Evolutionary conservation across 495 filamentous ascomycete species (phyloP).

Genomic region (Aspergillus olivimuriae): DNA sequence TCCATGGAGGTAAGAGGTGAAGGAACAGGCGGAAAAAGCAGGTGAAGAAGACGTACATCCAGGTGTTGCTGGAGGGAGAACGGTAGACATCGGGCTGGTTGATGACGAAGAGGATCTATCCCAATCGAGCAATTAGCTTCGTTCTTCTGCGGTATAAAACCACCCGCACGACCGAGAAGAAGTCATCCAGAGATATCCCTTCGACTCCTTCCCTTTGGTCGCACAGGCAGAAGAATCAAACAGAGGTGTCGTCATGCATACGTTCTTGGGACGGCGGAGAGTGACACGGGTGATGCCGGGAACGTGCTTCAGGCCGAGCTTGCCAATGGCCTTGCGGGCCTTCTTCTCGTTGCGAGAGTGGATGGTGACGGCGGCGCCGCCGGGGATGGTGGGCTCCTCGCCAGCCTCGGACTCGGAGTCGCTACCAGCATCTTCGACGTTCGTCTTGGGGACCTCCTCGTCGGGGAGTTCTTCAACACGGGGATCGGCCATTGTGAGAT

Average conservation of each 20-base stretch:
- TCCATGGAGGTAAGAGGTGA: no score
- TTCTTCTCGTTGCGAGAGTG: constrained; percentile 99
- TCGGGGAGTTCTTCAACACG: constrained; percentile 96
- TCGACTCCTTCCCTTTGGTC: no score
- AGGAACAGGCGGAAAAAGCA: no score
- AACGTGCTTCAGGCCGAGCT: constrained; percentile 94
- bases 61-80: constrained; percentile 96
- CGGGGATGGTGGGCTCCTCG: constrained; percentile 68
- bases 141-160: no score
- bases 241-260: constrained; percentile 34
- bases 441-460: constrained; percentile 67
- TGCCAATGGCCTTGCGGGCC: constrained; percentile 95
- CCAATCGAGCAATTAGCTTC: constrained; percentile 11
- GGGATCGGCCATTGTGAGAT: constrained; percentile 84
- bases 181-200: no score
- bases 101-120: constrained; percentile 96
- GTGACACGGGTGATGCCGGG: constrained; percentile 97
- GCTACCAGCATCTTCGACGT: constrained; percentile 72
- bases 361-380: constrained; percentile 78
- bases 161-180: no score
- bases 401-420: constrained; percentile 72
- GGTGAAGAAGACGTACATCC: constrained; percentile 98
- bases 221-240: constrained; percentile 7
- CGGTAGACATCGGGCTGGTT: constrained; percentile 99
- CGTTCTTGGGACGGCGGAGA: constrained; percentile 95